A percentile compares a stretch with the other conserved stretches of the same genome.
Conservation (phyloP, 768 basidiomycete genomes). For the Pisolithus tinctorius region DNA sequence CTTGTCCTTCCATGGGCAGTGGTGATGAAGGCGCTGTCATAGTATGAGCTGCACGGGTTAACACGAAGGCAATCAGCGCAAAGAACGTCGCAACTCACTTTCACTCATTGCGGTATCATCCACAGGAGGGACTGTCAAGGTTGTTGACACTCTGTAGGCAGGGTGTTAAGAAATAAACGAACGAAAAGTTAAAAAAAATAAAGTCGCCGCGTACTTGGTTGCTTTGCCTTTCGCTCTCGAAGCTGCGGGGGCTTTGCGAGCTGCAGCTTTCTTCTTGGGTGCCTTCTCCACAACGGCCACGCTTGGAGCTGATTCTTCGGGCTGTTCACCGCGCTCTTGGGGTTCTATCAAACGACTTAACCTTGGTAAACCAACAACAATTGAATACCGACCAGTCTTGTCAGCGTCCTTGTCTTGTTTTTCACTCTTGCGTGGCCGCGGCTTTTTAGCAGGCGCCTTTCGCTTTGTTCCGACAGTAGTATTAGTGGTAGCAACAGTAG, state of each 20-base stretch:
- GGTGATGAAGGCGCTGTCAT: conserved; percentile 74
- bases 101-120: conserved; percentile 57
- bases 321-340: conserved; percentile 22
- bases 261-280: conserved; percentile 42
- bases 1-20: conserved; percentile 38
- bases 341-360: conserved; percentile 17
- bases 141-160: conserved; percentile 24
- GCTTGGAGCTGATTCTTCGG: conserved; percentile 14
- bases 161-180: background rate
- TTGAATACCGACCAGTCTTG: conserved; percentile 34
- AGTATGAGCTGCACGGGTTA: conserved; percentile 42
- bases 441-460: conserved; percentile 41
- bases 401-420: conserved; percentile 36
- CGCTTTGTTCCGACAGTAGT: conserved; percentile 39
- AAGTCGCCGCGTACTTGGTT: conserved; percentile 17
- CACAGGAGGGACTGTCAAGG: conserved; percentile 28
- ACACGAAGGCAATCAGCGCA: background rate
- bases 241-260: conserved; percentile 36
- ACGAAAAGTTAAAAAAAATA: conserved; percentile 1
- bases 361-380: conserved; percentile 10
- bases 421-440: conserved; percentile 48
- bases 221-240: conserved; percentile 29
- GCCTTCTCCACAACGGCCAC: conserved; percentile 27
- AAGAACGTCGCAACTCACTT: conserved; percentile 33
- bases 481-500: conserved; percentile 21